phyloP scores from a whole-genome alignment of 257 asterid genomes.

The Nyctanthes arbortristis region DNA sequence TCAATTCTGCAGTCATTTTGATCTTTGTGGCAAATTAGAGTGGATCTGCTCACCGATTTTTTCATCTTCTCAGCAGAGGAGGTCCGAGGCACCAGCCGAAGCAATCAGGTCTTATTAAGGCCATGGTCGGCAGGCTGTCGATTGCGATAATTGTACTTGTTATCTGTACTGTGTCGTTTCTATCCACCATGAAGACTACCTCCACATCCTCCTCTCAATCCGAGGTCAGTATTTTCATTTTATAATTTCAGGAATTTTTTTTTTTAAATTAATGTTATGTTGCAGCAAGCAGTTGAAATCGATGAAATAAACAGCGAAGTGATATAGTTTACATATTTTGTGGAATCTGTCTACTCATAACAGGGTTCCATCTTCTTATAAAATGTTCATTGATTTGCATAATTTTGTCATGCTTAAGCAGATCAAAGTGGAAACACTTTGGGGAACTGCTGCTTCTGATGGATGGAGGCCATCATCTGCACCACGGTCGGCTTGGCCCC shows the following conservation, averaged over 20 bases:
- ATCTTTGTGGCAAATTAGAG: neutral
- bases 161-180: slow-evolving; percentile 61
- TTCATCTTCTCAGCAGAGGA: slow-evolving; percentile 37
- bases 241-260: neutral
- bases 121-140: slow-evolving; percentile 71
- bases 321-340: no score
- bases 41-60: slow-evolving; percentile 35
- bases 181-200: slow-evolving; percentile 50
- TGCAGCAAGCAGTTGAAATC: slow-evolving; percentile 14
- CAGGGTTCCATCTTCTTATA: neutral
- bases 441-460: slow-evolving; percentile 76
- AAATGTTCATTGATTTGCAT: slow-evolving; percentile 10
- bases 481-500: slow-evolving; percentile 92
- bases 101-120: slow-evolving; percentile 72
- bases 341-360: no score
- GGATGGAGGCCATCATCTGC: slow-evolving; percentile 97
- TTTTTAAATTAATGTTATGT: neutral
- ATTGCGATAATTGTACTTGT: slow-evolving; percentile 66
- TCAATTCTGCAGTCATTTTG: neutral
- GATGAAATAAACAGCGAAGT: neutral
- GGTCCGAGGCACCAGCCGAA: slow-evolving; percentile 69
- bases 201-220: slow-evolving; percentile 36
- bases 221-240: slow-evolving; percentile 44
- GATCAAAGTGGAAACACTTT: slow-evolving; percentile 71
- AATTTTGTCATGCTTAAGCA: slow-evolving; percentile 36